A percentile compares a stretch with the other conserved stretches of the same genome.
phyloP scores from a whole-genome alignment of 345 rosid species.

The Alliaria petiolata region DNA sequence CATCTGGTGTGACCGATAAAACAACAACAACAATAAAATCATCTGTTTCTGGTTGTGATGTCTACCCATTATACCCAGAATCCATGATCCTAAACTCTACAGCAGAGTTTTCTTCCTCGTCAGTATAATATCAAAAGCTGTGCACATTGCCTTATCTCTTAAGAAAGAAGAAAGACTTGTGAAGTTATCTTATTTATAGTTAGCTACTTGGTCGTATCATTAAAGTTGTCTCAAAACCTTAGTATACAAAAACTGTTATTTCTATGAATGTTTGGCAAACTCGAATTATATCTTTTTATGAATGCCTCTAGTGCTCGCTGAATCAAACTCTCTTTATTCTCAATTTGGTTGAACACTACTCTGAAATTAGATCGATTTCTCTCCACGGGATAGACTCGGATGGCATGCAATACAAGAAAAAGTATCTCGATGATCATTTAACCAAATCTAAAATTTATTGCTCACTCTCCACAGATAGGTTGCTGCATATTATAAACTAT shows the following conservation, averaged over 20 bases:
- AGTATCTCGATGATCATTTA: no score
- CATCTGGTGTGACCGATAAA: neutral
- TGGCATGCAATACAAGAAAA: no score
- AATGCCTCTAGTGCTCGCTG: neutral
- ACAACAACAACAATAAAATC: neutral
- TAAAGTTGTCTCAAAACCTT: neutral
- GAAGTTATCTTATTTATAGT: neutral
- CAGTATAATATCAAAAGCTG: neutral
- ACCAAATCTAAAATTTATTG: no score
- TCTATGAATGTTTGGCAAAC: neutral
- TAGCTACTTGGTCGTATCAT: no score
- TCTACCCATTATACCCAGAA: conserved; percentile 25
- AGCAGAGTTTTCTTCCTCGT: neutral
- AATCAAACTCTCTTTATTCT: neutral
- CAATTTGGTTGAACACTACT: neutral
- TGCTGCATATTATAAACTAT: no score
- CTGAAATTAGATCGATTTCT: no score
- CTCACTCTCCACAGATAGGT: no score
- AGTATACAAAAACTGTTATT: neutral
- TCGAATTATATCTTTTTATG: neutral
- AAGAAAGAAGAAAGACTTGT: neutral
- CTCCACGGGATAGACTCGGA: no score
- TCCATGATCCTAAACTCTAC: conserved; percentile 9
- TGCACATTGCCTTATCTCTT: neutral
- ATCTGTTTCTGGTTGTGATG: neutral